Base-by-base conservation (phyloP, 2,329 filamentous ascomycete genomes). In the Pestalotiopsis fici region DNA sequence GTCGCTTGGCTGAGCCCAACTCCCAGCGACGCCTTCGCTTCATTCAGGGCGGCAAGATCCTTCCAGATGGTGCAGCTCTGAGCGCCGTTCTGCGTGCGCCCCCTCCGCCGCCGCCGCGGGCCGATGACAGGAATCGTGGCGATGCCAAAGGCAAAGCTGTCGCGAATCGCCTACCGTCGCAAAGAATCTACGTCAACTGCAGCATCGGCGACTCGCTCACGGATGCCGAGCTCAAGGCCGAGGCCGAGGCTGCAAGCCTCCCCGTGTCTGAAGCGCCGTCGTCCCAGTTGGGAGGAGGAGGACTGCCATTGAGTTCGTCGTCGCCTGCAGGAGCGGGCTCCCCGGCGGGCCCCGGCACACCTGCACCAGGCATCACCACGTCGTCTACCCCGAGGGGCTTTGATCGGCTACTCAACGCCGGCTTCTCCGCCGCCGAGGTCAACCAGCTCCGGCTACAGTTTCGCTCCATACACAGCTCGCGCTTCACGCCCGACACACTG, bases 401-500 rank as follows among this genome's bases (percentile, higher is more conserved):
- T 81, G 95, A 98, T 78, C 87, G 96, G 5, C 86, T 98, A 2
- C 86, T 97, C 0, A 83, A 87, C 4, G 88, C 94, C 0, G 95
- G 95, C 31, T 97, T 99, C 81, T 93, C 93, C 0, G 77, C 90
- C 0, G 87, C 92, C 2, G 96, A 99, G 79, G 91, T 99, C 15
- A 90, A 94, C 62, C 90, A 92, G 61, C 86, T 99, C 15, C 89
- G 96, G 23, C 89, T 94, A 25, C 95, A 98, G 78, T 99, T 98
- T 80, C 88, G 93, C 56, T 91, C 92, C 57, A 93, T 97, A 70
- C 93, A 97, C 75, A 88, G 91, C 35, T 88, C 91, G 71, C 91
- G 92, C 28, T 93, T 93, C 77, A 97, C 94, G 0, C 94, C 94
- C 0, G 95, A 97, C 77, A 93, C 92, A 0, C 93, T 97, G 91